phyloP scores from a whole-genome alignment of 208 protist genomes.

The Wallacemonas sp. region DNA sequence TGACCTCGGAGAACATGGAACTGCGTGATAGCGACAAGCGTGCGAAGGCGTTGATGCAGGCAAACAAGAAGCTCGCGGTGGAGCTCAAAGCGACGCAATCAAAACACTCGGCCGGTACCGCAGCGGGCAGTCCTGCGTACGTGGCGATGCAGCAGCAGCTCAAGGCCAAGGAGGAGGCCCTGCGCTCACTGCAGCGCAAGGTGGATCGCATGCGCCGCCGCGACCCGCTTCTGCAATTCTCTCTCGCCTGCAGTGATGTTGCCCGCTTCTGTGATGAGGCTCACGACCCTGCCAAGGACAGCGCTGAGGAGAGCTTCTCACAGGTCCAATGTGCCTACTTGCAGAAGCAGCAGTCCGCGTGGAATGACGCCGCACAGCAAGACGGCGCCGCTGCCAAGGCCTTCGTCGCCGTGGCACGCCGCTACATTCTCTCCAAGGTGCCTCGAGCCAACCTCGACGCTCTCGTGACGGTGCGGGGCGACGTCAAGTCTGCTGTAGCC shows the following conservation, averaged over 20 bases:
- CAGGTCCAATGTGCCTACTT: conserved; percentile 48
- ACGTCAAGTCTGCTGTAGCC: conserved; percentile 19
- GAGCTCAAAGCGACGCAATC: conserved; percentile 41
- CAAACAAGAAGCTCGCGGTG: conserved; percentile 41
- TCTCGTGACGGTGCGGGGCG: conserved; percentile 44
- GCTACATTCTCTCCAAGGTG: conserved; percentile 45
- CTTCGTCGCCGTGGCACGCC: conserved; percentile 53
- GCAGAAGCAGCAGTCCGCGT: conserved; percentile 42
- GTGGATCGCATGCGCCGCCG: conserved; percentile 72
- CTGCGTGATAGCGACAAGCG: conserved; percentile 59
- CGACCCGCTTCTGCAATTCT: conserved; percentile 85
- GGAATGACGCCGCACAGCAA: conserved; percentile 34
- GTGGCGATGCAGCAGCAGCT: conserved; percentile 51
- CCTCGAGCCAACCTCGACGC: conserved; percentile 74
- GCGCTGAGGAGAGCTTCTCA: conserved; percentile 52
- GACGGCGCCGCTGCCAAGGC: conserved; percentile 42
- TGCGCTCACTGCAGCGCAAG: conserved; percentile 83
- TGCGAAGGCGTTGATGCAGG: conserved; percentile 46
- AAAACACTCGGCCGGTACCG: conserved; percentile 18
- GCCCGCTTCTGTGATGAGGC: conserved; percentile 48
- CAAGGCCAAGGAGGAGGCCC: conserved; percentile 49
- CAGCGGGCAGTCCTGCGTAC: conserved; percentile 35
- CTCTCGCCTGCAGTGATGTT: conserved; percentile 76
- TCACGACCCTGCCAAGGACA: conserved; percentile 28
- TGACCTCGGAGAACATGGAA: conserved; percentile 89